Base-by-base conservation (phyloP, 176 grass and related monocot species). In the Oryza glaberrima region DNA sequence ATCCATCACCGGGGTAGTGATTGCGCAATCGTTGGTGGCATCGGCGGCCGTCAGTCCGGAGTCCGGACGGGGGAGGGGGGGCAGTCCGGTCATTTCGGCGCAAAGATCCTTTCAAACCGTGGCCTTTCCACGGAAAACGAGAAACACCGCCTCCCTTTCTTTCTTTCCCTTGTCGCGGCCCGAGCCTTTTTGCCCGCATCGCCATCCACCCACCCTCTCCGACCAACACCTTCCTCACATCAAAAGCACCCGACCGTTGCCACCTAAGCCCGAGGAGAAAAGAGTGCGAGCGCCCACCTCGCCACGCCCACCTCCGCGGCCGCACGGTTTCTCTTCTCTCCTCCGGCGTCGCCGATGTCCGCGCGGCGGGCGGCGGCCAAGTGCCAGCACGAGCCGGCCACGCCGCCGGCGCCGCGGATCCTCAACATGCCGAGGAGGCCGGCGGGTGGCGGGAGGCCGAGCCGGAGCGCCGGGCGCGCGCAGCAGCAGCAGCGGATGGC, bases 41-140 rank as follows among this genome's bases (percentile, higher is more conserved):
- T 88, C 76, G 70, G 40, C 75, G 61, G 22, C 47, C 26, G 11
- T 56, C 14, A 1, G 40, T 56, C 14, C 1, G 40, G 51, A 1
- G 40, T 56, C 14, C 1, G 40, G 51, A 76, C 80, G 73, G 3
- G 4, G 40, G 51, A 76, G 76, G 73, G 3, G 4, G 90, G 88
- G 82, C 44, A 90, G 6, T 77, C 41, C 35, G 3, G 94, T 89
- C 83, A 89, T 91, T 90, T 80, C 46, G 12, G 25, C 58, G 71
- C 40, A 58, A 45, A 70, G 73, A 83, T 79, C 84, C 88, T 93
- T 93, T 95, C 88, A 95, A 95, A 91, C 86, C 73, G 69, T 77
- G 51, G 67, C 81, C 81, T 66, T 93, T 84, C 72, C 81, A 82
- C 94, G 87, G 90, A 93, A 91, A 85, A 76, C 86, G 73, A 93